A percentile compares a stretch with the other conserved stretches of the same genome.
phyloP scores from a whole-genome alignment of 192 early-diverging fungal species.

The Coemansia sp. region DNA sequence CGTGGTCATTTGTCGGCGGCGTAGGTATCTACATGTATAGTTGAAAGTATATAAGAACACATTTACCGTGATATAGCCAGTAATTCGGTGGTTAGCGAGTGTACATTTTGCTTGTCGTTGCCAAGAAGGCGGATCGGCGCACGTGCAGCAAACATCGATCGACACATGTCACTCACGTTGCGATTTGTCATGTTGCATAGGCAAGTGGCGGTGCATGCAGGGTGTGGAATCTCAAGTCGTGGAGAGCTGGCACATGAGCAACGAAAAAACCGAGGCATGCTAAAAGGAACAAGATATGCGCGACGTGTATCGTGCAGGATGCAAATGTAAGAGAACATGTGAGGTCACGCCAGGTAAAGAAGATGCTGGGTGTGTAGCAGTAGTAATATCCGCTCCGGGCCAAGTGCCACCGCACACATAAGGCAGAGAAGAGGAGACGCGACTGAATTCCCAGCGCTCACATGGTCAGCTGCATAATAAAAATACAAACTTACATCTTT shows the following conservation, averaged over 20 bases:
- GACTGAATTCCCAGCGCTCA: not conserved
- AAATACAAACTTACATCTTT: not conserved
- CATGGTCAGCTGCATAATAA: not conserved
- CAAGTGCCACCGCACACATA: not conserved
- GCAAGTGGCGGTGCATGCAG: slow-evolving; percentile 11
- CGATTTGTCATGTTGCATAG: not conserved
- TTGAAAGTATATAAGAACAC: not conserved
- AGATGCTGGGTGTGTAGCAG: not conserved
- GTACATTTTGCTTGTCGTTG: not conserved
- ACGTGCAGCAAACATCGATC: not conserved
- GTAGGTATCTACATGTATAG: not conserved
- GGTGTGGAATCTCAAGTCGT: not conserved
- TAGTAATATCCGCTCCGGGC: slow-evolving; percentile 1
- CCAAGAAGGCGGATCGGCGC: not conserved
- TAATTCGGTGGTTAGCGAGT: not conserved
- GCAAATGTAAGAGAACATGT: slow-evolving; percentile 6
- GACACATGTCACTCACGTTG: not conserved
- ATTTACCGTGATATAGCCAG: not conserved
- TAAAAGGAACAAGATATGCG: not conserved
- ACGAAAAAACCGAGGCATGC: not conserved
- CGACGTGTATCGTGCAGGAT: not conserved
- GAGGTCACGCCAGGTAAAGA: slow-evolving; percentile 5
- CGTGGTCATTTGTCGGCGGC: slow-evolving; percentile 5
- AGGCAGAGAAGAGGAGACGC: not conserved
- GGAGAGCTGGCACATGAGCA: not conserved